Conservation (phyloP, 768 basidiomycete genomes). For the Pleurotus salmoneostramineus region DNA sequence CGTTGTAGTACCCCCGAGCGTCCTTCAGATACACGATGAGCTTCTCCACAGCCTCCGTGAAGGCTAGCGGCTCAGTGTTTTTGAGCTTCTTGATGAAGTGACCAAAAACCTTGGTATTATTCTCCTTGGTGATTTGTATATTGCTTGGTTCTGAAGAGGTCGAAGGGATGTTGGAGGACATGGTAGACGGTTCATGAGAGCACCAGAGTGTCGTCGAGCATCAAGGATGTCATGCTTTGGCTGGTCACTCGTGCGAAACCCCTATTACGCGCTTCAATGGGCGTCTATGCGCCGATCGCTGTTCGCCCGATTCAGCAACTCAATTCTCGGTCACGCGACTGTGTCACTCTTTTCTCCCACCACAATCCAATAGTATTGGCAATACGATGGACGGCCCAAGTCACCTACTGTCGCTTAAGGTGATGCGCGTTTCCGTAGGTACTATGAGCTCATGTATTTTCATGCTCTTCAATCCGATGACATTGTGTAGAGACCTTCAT, state of each 20-base stretch:
- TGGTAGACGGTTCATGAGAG: not conserved
- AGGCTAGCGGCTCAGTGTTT: not conserved
- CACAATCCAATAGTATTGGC: not conserved
- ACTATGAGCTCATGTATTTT: slow-evolving; percentile 7
- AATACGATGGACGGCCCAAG: slow-evolving; percentile 42
- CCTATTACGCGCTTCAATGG: not conserved
- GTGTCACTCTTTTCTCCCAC: not conserved
- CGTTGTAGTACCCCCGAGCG: slow-evolving; percentile 1
- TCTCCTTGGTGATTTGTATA: not conserved
- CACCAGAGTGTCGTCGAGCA: not conserved
- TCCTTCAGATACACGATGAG: not conserved
- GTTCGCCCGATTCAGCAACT: too few species aligned
- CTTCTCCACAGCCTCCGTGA: not conserved
- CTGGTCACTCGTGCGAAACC: not conserved
- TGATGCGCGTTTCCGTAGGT: slow-evolving; percentile 86
- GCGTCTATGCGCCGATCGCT: not conserved
- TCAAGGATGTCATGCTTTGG: not conserved
- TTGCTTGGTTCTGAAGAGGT: not conserved
- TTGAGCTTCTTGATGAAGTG: not conserved
- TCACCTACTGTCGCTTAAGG: slow-evolving; percentile 76
- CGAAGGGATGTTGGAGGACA: not conserved
- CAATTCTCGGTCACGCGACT: too few species aligned
- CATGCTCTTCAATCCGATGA: slow-evolving; percentile 1
- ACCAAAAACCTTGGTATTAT: not conserved
- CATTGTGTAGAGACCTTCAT: slow-evolving; percentile 56